Evolutionary conservation across 306 rosid genomes (phyloP).

Genomic region (Corylus americana): DNA sequence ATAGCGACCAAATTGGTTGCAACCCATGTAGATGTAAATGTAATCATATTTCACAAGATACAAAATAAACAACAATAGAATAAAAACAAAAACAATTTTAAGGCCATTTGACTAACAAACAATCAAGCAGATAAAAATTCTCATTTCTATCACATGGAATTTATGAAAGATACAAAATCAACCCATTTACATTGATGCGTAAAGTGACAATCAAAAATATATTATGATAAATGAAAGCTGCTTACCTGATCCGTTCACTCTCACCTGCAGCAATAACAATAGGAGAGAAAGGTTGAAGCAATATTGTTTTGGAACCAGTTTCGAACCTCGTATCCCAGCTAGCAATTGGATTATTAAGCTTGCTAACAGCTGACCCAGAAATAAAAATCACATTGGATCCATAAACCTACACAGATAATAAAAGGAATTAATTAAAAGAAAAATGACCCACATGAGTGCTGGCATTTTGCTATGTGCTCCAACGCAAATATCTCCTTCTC

Average conservation of each 20-base stretch:
- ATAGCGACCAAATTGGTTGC: constrained; percentile 16
- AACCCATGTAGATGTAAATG: neutral
- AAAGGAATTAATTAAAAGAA: neutral
- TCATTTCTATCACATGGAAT: neutral
- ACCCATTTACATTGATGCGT: neutral
- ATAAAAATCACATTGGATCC: constrained; percentile 11
- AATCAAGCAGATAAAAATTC: neutral
- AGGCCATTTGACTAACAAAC: neutral
- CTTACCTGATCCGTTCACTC: constrained; percentile 90
- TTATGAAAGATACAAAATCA: neutral
- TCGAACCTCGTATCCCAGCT: constrained; percentile 83
- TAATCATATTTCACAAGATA: neutral
- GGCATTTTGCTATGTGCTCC: constrained; percentile 92
- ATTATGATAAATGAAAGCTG: neutral
- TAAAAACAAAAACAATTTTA: neutral
- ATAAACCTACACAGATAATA: neutral
- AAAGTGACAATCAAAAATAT: neutral
- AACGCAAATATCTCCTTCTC: constrained; percentile 83
- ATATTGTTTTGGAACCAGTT: constrained; percentile 63
- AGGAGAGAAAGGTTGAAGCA: constrained; percentile 94
- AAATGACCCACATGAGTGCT: constrained; percentile 70
- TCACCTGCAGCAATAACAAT: constrained; percentile 89
- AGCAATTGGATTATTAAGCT: constrained; percentile 80
- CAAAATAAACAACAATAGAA: neutral
- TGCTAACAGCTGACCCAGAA: constrained; percentile 71